phyloP scores from a whole-genome alignment of 805 yeast species.

The Suhomyces sp. region DNA sequence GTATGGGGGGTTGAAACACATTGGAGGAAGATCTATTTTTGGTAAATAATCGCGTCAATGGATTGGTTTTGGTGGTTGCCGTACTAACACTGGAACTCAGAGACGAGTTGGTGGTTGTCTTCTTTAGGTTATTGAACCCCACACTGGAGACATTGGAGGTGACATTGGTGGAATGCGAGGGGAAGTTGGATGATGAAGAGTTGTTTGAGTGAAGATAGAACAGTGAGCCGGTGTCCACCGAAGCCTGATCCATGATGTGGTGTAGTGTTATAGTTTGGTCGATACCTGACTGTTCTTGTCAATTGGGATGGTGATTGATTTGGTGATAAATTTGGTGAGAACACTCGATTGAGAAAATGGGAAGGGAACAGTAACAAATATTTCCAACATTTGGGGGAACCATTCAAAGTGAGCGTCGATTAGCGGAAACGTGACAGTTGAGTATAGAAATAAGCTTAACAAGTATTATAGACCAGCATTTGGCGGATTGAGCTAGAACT shows the following conservation, averaged over 20 bases:
- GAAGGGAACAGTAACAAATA: too few relatives aligned
- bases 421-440: too few relatives aligned
- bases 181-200: conserved; percentile 11
- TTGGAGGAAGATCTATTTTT: conserved; percentile 25
- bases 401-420: too few relatives aligned
- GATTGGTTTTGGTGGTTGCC: conserved; percentile 25
- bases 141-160: conserved; percentile 14
- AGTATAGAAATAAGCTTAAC: too few relatives aligned
- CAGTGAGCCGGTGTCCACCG: conserved; percentile 5
- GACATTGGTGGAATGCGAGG: conserved; percentile 5
- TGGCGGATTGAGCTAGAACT: too few relatives aligned
- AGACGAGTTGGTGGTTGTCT: conserved; percentile 28
- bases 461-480: too few relatives aligned
- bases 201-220: conserved; percentile 11
- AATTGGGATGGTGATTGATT: too few relatives aligned
- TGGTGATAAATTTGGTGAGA: too few relatives aligned
- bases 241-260: conserved; percentile 1
- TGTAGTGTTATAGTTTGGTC: too few relatives aligned
- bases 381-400: too few relatives aligned
- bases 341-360: too few relatives aligned
- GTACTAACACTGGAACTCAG: conserved; percentile 20
- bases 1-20: conserved; percentile 11
- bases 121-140: conserved; percentile 32
- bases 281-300: too few relatives aligned
- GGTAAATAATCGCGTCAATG: conserved; percentile 31